Evolutionary conservation across 768 basidiomycete species (phyloP).

Genomic region (Calvatia gigantea): DNA sequence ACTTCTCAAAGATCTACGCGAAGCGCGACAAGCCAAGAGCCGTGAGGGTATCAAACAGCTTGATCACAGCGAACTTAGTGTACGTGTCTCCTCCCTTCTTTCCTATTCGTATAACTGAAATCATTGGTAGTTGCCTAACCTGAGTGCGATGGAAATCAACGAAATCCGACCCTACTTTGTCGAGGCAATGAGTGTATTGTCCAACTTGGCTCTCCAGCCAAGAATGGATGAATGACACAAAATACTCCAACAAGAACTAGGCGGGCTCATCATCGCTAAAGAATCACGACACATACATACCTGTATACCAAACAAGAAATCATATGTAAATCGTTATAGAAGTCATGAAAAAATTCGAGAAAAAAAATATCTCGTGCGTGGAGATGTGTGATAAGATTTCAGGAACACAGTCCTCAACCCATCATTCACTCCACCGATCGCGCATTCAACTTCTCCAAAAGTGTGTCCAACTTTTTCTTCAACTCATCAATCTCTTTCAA

Average conservation of each 20-base stretch:
- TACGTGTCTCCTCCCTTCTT: constrained; percentile 30
- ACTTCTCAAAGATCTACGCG: constrained; percentile 90
- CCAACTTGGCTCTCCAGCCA: constrained; percentile 38
- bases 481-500: constrained; percentile 60
- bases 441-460: constrained; percentile 26
- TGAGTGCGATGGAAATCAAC: constrained; percentile 91
- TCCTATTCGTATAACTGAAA: background rate
- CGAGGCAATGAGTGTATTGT: constrained; percentile 73
- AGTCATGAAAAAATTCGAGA: background rate
- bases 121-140: constrained; percentile 64
- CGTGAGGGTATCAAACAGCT: constrained; percentile 78
- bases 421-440: background rate
- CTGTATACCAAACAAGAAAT: background rate
- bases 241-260: background rate
- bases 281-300: background rate
- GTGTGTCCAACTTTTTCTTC: constrained; percentile 38
- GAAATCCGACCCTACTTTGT: constrained; percentile 90
- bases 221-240: background rate
- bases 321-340: background rate
- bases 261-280: background rate
- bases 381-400: background rate
- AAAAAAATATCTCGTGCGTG: background rate
- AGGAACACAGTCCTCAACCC: background rate
- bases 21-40: constrained; percentile 93
- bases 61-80: constrained; percentile 79